A percentile compares a stretch with the other conserved stretches of the same genome.
These are phyloP conservation scores for Mycena albidolilacea DNA, from an alignment of 768 basidiomycete genomes.

Conservation along the genomic window DNA sequence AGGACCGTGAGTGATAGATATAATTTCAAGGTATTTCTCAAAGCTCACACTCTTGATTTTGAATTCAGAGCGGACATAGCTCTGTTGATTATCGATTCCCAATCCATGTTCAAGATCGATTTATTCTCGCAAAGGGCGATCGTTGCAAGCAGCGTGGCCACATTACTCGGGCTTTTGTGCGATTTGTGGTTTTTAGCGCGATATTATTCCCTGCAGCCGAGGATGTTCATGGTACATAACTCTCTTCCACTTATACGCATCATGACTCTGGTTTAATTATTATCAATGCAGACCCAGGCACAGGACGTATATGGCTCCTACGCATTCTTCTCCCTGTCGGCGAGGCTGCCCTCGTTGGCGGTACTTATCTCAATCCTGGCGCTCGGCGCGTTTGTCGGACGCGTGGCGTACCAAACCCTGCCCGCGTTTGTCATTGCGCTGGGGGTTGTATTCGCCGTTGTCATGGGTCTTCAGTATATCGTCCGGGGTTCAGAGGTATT, in stretches of 20 bases:
- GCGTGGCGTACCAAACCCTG: background rate
- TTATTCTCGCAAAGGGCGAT: background rate
- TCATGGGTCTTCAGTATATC: background rate
- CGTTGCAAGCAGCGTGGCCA: conserved; percentile 14
- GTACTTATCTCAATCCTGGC: conserved; percentile 16
- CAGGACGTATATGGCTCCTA: conserved; percentile 24
- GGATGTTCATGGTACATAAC: conserved; percentile 3
- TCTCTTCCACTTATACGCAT: background rate
- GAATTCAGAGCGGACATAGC: background rate
- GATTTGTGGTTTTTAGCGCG: conserved; percentile 5
- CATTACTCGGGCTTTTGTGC: conserved; percentile 6
- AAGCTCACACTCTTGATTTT: background rate
- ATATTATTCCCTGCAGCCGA: background rate
- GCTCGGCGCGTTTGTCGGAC: background rate
- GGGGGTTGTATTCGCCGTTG: background rate
- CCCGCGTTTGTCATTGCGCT: background rate
- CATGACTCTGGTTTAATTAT: background rate
- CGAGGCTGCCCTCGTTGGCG: conserved; percentile 9
- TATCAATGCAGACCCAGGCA: conserved; percentile 8
- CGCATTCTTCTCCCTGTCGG: conserved; percentile 19
- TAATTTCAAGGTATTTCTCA: background rate
- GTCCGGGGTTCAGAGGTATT: background rate
- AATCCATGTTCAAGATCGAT: conserved; percentile 16
- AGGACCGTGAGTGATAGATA: background rate
- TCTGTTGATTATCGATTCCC: background rate